Evolutionary conservation across 768 basidiomycete genomes (phyloP).

Genomic region (Russula vinacea): DNA sequence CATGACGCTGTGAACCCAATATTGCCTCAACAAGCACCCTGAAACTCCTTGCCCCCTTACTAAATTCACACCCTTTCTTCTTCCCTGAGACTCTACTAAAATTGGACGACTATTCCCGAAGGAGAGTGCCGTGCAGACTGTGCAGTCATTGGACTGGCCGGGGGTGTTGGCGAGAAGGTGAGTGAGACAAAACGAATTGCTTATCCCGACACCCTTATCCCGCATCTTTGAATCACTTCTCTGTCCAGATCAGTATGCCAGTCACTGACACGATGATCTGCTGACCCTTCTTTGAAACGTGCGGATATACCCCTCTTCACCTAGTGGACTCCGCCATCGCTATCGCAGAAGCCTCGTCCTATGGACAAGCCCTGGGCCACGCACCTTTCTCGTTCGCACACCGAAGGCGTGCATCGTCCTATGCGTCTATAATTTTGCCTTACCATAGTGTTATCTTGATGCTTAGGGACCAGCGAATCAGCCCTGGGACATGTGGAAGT

Average conservation of each 20-base stretch:
- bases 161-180: conserved; percentile 69
- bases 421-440: too few relatives aligned
- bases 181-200: conserved; percentile 24
- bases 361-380: conserved; percentile 44
- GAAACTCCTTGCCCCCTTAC: too few relatives aligned
- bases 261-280: not conserved
- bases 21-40: too few relatives aligned
- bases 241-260: not conserved
- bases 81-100: not conserved
- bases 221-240: not conserved
- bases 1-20: too few relatives aligned
- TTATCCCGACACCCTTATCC: too few relatives aligned
- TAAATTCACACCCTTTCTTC: too few relatives aligned
- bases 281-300: conserved; percentile 70
- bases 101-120: conserved; percentile 61
- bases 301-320: conserved; percentile 62
- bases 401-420: too few relatives aligned
- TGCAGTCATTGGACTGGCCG: conserved; percentile 64
- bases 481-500: too few relatives aligned
- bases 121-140: conserved; percentile 77
- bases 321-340: conserved; percentile 71
- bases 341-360: conserved; percentile 40
- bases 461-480: too few relatives aligned
- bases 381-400: too few relatives aligned
- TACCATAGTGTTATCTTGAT: too few relatives aligned